Base-by-base conservation (phyloP, 805 yeast species). In the Candida corydali region DNA sequence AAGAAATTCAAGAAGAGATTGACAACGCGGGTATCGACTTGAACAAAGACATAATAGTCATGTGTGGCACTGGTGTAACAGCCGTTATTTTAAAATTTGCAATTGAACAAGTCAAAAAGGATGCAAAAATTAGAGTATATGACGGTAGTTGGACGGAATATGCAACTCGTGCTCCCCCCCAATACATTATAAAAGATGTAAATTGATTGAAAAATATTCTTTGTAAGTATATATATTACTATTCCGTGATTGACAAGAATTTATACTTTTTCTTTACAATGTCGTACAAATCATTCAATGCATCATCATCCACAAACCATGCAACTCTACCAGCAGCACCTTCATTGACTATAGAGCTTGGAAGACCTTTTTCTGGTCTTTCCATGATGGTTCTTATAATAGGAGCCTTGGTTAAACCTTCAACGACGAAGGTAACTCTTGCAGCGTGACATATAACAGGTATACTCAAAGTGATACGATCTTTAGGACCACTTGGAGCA, bases 11-110 rank as follows among this genome's bases (percentile, higher is more conserved):
- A 5, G 51, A 60, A 11, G 55, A 78, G 8, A 73, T 88, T 45
- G 28, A 40, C 3, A 65, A 60, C 8, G 61, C 56, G 30, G 57
- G 50, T 6, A 27, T 66, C 7, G 63, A 60, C 28, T 56, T 71
- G 27, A 33, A 52, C 14, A 81, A 82, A 50, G 89, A 86, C 9
- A 78, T 85, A 14, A 78, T 93, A 34, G 84, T 83, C 26, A 78
- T 86, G 86, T 93, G 98, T 56, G 98, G 98, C 19, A 82, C 97
- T 0, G 98, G 98, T 31, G 97, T 93, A 33, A 82, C 97, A 8
- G 98, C 97, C 1, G 86, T 91, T 44, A 79, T 93, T 27, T 71
- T 91, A 31, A 82, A 85, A 58, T 65, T 82, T 7, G 98, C 95
- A 1, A 53, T 67, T 29, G 62, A 71, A 34, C 52, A 59, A 4